Conservation (phyloP, 148 eudicot species). For the Camellia lanceoleosa region DNA sequence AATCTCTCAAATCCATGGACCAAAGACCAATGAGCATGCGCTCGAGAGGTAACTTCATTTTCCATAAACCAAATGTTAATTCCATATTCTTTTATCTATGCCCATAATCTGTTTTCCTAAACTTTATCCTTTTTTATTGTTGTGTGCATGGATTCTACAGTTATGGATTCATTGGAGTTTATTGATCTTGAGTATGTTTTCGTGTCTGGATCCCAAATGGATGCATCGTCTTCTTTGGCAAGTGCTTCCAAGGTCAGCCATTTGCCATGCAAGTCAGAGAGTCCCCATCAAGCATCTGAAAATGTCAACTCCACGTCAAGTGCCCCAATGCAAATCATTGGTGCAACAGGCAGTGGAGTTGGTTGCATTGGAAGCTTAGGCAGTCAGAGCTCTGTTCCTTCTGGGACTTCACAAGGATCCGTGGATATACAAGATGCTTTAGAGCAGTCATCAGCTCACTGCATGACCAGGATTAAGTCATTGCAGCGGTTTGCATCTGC, state of each 20-base stretch:
- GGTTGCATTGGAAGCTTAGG: conserved; percentile 41
- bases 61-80: neutral
- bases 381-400: conserved; percentile 63
- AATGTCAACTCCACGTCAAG: conserved; percentile 38
- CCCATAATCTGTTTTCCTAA: conserved; percentile 10
- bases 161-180: conserved; percentile 55
- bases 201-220: conserved; percentile 59
- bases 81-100: neutral
- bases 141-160: conserved; percentile 34
- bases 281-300: conserved; percentile 37
- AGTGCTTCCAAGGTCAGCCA: conserved; percentile 48
- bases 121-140: neutral
- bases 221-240: conserved; percentile 50
- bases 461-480: conserved; percentile 60
- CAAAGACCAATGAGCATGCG: conserved; percentile 36
- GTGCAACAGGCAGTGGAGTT: conserved; percentile 33
- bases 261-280: conserved; percentile 40
- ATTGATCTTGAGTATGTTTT: conserved; percentile 77
- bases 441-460: conserved; percentile 65
- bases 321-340: conserved; percentile 49
- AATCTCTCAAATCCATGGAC: conserved; percentile 35
- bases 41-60: conserved; percentile 48
- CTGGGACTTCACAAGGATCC: conserved; percentile 62
- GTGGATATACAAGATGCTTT: conserved; percentile 43
- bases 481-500: conserved; percentile 68